phyloP scores from a whole-genome alignment of 1,284 basidiomycete genomes.

The Inonotus obliquus region DNA sequence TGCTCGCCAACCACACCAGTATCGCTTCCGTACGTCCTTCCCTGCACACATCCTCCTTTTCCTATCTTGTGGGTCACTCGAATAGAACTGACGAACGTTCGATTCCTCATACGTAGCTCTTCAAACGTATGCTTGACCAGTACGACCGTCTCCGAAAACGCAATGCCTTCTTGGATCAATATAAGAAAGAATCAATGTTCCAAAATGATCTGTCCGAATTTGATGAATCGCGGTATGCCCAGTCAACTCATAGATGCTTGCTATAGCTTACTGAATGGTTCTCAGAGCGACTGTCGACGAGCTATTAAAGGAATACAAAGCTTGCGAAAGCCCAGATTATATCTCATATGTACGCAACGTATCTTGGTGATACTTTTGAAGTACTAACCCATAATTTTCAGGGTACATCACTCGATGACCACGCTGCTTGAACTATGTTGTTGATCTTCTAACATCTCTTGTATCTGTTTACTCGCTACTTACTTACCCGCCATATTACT shows the following conservation, averaged over 20 bases:
- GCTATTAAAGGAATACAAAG: slow-evolving; percentile 86
- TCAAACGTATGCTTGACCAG: slow-evolving; percentile 95
- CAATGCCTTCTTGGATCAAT: slow-evolving; percentile 96
- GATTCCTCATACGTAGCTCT: slow-evolving; percentile 52
- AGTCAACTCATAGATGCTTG: slow-evolving; percentile 2
- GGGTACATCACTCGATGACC: slow-evolving; percentile 1
- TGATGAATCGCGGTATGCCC: slow-evolving; percentile 79
- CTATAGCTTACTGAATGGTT: slow-evolving; percentile 6
- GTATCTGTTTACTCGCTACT: background rate
- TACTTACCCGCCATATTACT: background rate
- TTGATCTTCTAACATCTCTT: background rate
- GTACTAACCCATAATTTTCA: background rate
- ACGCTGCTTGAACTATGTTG: background rate
- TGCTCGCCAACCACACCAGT: slow-evolving; percentile 99
- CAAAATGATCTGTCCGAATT: slow-evolving; percentile 90
- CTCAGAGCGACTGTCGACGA: slow-evolving; percentile 79
- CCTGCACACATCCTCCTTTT: background rate
- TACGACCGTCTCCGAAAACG: slow-evolving; percentile 86
- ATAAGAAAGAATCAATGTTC: slow-evolving; percentile 96
- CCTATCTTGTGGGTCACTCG: background rate
- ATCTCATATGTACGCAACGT: slow-evolving; percentile 64
- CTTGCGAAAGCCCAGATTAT: slow-evolving; percentile 89
- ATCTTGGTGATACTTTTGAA: background rate
- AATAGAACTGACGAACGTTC: background rate
- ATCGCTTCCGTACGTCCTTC: slow-evolving; percentile 77